Evolutionary conservation across 495 filamentous ascomycete genomes (phyloP).

Genomic region (Podospora pseudocomata): DNA sequence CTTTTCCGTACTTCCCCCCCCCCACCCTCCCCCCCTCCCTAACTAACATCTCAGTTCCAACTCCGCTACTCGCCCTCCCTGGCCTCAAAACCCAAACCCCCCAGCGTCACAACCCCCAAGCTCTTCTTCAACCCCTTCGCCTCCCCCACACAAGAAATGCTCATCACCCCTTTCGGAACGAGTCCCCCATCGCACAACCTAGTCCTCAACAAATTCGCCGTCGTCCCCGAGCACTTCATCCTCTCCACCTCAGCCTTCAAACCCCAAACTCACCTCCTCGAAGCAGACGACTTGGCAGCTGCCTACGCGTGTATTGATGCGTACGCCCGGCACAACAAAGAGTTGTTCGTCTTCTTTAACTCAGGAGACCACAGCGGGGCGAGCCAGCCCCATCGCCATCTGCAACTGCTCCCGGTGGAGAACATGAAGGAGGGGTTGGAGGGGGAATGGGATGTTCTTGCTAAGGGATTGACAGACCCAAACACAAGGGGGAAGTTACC

Average conservation of each 20-base stretch:
- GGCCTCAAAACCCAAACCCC: neutral
- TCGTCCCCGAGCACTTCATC: slow-evolving; percentile 78
- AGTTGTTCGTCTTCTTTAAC: slow-evolving; percentile 80
- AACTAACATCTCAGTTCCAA: slow-evolving; percentile 45
- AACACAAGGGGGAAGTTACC: slow-evolving; percentile 33
- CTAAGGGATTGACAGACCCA: slow-evolving; percentile 40
- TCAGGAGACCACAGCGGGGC: slow-evolving; percentile 73
- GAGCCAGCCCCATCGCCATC: slow-evolving; percentile 73
- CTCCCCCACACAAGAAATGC: slow-evolving; percentile 58
- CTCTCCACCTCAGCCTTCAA: slow-evolving; percentile 65
- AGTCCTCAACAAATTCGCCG: slow-evolving; percentile 78
- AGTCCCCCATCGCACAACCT: slow-evolving; percentile 55
- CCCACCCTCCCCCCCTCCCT: slow-evolving; percentile 69
- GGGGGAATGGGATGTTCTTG: slow-evolving; percentile 49
- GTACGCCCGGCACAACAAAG: slow-evolving; percentile 46
- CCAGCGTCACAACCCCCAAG: slow-evolving; percentile 3
- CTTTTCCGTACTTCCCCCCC: slow-evolving; percentile 43
- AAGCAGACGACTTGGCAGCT: slow-evolving; percentile 60
- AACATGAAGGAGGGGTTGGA: slow-evolving; percentile 56
- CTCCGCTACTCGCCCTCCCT: too few species aligned
- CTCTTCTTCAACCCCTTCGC: slow-evolving; percentile 62
- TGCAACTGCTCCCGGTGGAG: slow-evolving; percentile 72
- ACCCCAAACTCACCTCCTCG: slow-evolving; percentile 64
- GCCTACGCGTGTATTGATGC: slow-evolving; percentile 62
- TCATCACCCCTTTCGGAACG: slow-evolving; percentile 51